These are phyloP conservation scores for Mycena capillaripes DNA, from an alignment of 768 basidiomycete genomes.

Conservation along the genomic window DNA sequence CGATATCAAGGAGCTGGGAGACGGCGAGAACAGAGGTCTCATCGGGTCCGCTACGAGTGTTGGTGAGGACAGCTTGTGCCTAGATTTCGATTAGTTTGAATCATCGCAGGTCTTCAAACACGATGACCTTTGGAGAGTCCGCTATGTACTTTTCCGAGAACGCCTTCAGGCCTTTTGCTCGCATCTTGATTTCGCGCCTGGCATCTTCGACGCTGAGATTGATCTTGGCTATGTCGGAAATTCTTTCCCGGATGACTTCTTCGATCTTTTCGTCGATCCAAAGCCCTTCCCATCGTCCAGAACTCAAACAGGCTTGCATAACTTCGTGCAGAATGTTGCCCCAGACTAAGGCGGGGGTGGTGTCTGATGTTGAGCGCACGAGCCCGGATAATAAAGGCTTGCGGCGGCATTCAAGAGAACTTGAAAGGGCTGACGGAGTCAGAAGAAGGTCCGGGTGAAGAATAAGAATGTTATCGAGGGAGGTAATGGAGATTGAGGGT, in stretches of 20 bases:
- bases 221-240: slow-evolving; percentile 75
- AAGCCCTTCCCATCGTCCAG: slow-evolving; percentile 71
- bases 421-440: slow-evolving; percentile 91
- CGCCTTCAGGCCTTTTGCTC: slow-evolving; percentile 74
- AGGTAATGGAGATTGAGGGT: slow-evolving; percentile 70
- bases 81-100: slow-evolving; percentile 43
- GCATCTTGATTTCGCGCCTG: slow-evolving; percentile 67
- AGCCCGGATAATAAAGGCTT: slow-evolving; percentile 85
- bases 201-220: slow-evolving; percentile 74
- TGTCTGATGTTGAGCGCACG: slow-evolving; percentile 70
- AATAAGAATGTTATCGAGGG: slow-evolving; percentile 79
- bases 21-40: slow-evolving; percentile 78
- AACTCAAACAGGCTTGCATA: slow-evolving; percentile 82
- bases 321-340: slow-evolving; percentile 96
- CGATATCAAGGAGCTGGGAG: slow-evolving; percentile 83
- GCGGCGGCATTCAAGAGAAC: slow-evolving; percentile 85
- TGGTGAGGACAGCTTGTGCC: slow-evolving; percentile 75
- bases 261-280: slow-evolving; percentile 76
- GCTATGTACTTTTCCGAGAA: slow-evolving; percentile 80
- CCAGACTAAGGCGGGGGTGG: slow-evolving; percentile 83
- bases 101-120: neutral
- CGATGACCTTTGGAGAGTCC: slow-evolving; percentile 70
- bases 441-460: slow-evolving; percentile 94
- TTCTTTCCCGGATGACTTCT: slow-evolving; percentile 63
- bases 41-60: slow-evolving; percentile 69